A percentile compares a stretch with the other conserved stretches of the same genome.
These are phyloP conservation scores for Nymphaea thermarum DNA, from an alignment of 164 flowering plant genomes.

Conservation along the genomic window DNA sequence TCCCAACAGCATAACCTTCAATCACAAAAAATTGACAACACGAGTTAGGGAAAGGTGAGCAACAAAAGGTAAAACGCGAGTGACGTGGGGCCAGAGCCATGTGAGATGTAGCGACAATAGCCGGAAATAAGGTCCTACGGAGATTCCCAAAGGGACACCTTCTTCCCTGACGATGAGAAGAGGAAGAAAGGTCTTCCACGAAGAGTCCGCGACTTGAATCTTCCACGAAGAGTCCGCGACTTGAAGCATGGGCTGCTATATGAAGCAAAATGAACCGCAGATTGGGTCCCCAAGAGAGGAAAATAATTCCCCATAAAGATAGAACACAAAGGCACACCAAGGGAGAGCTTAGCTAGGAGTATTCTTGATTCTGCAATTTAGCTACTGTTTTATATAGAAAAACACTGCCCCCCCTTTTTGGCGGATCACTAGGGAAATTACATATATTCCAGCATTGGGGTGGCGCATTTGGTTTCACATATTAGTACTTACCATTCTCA, in stretches of 20 bases:
- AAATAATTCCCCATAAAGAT: too few species aligned
- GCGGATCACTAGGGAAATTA: too few species aligned
- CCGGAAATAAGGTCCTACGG: neutral
- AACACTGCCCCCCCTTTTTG: too few species aligned
- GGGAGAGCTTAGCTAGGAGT: too few species aligned
- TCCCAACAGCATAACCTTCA: constrained; percentile 89
- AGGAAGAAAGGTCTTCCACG: neutral
- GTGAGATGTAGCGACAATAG: neutral
- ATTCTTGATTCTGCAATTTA: too few species aligned
- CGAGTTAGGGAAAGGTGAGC: neutral
- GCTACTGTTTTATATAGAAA: too few species aligned
- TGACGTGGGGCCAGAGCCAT: neutral
- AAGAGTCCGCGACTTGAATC: neutral
- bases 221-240: neutral
- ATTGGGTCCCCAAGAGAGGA: too few species aligned
- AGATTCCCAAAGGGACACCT: neutral
- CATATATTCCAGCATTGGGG: too few species aligned
- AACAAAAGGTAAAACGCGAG: neutral
- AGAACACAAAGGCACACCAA: too few species aligned
- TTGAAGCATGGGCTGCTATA: neutral
- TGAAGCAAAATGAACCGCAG: too few species aligned
- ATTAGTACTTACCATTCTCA: too few species aligned
- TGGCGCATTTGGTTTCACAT: too few species aligned
- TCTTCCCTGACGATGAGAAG: neutral
- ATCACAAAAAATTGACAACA: neutral